phyloP scores from a whole-genome alignment of 176 grass and related monocot species.

The Typha latifolia region DNA sequence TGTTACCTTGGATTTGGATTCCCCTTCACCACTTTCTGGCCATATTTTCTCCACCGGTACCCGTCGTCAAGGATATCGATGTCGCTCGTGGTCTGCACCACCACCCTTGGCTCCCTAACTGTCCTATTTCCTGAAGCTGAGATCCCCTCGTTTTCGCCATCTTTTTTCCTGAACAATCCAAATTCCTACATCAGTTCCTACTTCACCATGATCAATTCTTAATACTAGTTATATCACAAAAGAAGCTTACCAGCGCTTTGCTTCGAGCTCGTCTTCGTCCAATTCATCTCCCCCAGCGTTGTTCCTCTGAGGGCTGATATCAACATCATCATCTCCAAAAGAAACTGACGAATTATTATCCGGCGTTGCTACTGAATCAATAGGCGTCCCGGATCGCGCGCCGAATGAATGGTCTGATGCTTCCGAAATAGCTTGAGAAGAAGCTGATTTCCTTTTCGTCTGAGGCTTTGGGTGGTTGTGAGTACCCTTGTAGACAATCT shows the following conservation, averaged over 20 bases:
- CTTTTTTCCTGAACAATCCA: constrained; percentile 27
- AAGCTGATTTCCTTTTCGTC: constrained; percentile 17
- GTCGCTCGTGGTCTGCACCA: constrained; percentile 41
- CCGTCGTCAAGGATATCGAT: constrained; percentile 42
- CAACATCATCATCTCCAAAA: constrained; percentile 17
- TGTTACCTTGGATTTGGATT: constrained; percentile 48
- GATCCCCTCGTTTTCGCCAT: constrained; percentile 18
- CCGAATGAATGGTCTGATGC: constrained; percentile 13
- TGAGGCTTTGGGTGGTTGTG: constrained; percentile 38
- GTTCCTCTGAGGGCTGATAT: constrained; percentile 9
- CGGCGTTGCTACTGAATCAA: constrained; percentile 21
- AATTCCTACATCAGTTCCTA: no score
- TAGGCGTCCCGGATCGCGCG: constrained; percentile 8
- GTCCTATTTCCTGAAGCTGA: constrained; percentile 22
- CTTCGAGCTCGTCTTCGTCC: constrained; percentile 19
- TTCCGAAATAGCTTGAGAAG: constrained; percentile 20
- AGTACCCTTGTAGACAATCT: constrained; percentile 41
- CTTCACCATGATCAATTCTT: no score
- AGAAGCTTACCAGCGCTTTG: constrained; percentile 32
- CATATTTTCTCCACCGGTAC: constrained; percentile 44
- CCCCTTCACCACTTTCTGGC: constrained; percentile 46
- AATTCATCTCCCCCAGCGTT: constrained; percentile 14
- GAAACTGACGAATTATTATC: constrained; percentile 29
- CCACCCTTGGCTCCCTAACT: constrained; percentile 34
- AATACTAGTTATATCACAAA: background rate